Conservation (phyloP, 192 early-diverging fungal species). For the Backusella luteola region DNA sequence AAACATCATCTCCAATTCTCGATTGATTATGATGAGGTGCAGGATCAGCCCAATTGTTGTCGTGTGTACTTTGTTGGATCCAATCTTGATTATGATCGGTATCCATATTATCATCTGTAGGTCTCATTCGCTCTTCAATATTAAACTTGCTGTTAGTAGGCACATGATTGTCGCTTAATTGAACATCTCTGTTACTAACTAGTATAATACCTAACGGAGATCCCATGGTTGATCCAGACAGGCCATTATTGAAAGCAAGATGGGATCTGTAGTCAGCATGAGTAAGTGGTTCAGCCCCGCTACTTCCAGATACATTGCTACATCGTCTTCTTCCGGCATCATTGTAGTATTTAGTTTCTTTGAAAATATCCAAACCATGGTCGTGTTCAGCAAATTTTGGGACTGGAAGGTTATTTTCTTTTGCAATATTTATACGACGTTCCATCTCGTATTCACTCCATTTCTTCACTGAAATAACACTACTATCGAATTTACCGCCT, state of each 20-base stretch:
- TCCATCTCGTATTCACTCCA: constrained; percentile 78
- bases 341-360: constrained; percentile 6
- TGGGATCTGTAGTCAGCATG: not conserved
- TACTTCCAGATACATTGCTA: not conserved
- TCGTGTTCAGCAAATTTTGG: constrained; percentile 20
- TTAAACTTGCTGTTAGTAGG: not conserved
- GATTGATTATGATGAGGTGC: constrained; percentile 17
- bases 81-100: not conserved
- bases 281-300: not conserved
- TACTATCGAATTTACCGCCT: constrained; percentile 74
- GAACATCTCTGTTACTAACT: not conserved
- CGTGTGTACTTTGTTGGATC: constrained; percentile 6
- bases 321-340: not conserved
- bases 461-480: constrained; percentile 72
- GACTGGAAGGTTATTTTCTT: constrained; percentile 18
- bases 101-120: not conserved
- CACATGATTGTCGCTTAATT: not conserved
- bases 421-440: constrained; percentile 28
- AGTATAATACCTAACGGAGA: not conserved
- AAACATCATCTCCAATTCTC: not conserved
- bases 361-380: constrained; percentile 12
- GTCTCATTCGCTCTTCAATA: not conserved
- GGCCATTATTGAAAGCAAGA: not conserved
- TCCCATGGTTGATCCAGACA: not conserved
- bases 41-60: constrained; percentile 17